Percentiles rank a stretch among this genome's conserved stretches.
phyloP scores from a whole-genome alignment of 176 grass and related monocot genomes.

The Ensete ventricosum region DNA sequence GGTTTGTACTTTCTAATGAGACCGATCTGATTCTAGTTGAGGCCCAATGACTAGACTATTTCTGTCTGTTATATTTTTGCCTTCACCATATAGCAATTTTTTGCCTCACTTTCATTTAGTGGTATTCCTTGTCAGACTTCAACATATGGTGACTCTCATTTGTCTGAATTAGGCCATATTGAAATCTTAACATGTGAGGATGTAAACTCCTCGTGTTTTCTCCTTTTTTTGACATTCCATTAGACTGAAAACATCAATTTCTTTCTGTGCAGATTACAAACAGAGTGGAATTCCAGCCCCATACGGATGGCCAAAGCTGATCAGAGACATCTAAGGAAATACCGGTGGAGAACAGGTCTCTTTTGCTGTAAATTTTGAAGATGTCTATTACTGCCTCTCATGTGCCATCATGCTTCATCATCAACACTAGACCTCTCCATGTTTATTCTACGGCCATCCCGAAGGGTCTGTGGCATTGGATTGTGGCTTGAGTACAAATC shows the following conservation, averaged over 20 bases:
- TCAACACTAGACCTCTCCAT: not conserved
- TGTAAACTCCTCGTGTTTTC: not conserved
- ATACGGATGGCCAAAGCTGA: conserved; percentile 27
- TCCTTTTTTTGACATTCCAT: not conserved
- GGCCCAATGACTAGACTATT: too few relatives aligned
- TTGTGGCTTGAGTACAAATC: not conserved
- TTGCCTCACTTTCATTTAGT: too few relatives aligned
- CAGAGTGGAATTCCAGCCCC: conserved; percentile 34
- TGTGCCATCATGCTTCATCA: not conserved
- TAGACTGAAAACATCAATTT: not conserved
- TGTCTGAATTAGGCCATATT: not conserved
- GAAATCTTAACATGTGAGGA: not conserved
- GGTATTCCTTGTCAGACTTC: too few relatives aligned
- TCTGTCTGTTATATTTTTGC: too few relatives aligned
- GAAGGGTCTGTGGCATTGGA: not conserved
- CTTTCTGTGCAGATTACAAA: conserved; percentile 15
- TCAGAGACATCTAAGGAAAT: conserved; percentile 24
- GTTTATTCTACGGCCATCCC: not conserved
- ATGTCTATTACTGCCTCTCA: not conserved
- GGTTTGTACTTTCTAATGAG: too few relatives aligned
- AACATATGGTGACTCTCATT: too few relatives aligned
- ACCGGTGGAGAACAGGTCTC: conserved; percentile 18
- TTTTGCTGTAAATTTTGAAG: conserved; percentile 23
- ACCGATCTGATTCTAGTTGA: too few relatives aligned
- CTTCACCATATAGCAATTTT: too few relatives aligned